phyloP scores from a whole-genome alignment of 108 stramenopile species.

The Skeletonema marinoi region DNA sequence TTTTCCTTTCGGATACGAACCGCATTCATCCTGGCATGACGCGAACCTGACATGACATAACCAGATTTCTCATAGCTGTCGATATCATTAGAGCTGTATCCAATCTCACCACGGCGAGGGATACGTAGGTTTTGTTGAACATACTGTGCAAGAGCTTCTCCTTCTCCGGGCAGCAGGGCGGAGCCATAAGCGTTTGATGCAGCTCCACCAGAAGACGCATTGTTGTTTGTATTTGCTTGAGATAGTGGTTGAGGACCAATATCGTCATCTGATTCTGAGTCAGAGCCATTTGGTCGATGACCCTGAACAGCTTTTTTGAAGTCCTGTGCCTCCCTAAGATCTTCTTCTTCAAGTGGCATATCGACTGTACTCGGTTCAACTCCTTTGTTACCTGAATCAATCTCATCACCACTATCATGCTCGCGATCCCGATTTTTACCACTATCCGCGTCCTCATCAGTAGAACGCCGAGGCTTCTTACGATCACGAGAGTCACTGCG shows the following conservation, averaged over 20 bases:
- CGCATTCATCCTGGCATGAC: conserved; percentile 98
- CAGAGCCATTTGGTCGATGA: conserved; percentile 35
- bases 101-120: conserved; percentile 98
- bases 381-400: neutral
- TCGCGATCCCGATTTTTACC: neutral
- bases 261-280: conserved; percentile 64
- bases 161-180: conserved; percentile 91
- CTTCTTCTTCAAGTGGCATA: conserved; percentile 44
- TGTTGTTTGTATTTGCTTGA: conserved; percentile 51
- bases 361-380: conserved; percentile 1
- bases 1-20: conserved; percentile 99
- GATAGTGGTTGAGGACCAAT: conserved; percentile 68
- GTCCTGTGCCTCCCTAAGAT: conserved; percentile 65
- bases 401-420: neutral
- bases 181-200: conserved; percentile 75
- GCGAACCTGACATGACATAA: conserved; percentile 96
- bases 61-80: conserved; percentile 91
- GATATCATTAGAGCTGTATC: conserved; percentile 92
- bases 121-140: conserved; percentile 98
- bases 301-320: conserved; percentile 83
- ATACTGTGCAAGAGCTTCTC: conserved; percentile 92
- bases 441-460: neutral
- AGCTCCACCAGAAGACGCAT: conserved; percentile 38
- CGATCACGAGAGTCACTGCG: conserved; percentile 9
- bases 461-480: conserved; percentile 1